Evolutionary conservation across 2,329 filamentous ascomycete species (phyloP), one percentile per base, ranked within the genome.

Genomic region (Hypoxylon sp.): DNA sequence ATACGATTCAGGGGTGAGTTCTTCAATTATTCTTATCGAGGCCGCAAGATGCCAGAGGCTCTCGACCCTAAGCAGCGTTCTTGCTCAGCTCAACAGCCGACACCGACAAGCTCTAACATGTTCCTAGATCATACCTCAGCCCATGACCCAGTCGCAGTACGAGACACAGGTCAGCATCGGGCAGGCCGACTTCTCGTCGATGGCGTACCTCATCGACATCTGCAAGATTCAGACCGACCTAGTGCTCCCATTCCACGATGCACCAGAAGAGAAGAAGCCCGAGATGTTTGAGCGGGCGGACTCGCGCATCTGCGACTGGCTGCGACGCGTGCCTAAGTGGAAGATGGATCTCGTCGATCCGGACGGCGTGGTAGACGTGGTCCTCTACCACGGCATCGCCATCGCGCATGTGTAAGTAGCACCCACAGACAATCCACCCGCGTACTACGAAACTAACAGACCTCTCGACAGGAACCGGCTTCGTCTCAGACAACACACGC

Each of bases 1-100:
- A 59, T 78, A 76, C 54, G 71, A 76, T 31, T 66, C 72, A 56
- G 75, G 75, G 55, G 75, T 77, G 67, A 65, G 74, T 65, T 18
- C 18, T 46, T 40, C 31, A 43, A 5, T 20, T 33, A 37, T 29
- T 42, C 31, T 31, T 35, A 26, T 38, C 13, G 4, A 21, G 27
- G 26, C 26, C 18, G 4, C 26, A 43, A 11, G 13, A 11, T 42
- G n/a, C 37, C 47, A 41, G 31, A 27, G 13, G 26, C 45, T 18
- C 26, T 18, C 26, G 24, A 41, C 33, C 33, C 18, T 42, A 27
- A 17, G 15, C 40, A 33, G 29, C 35, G 10, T 29, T 27, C 24
- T 24, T 45, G n/a, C 20, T 41, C 23, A 9, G 26, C 9, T n/a
- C 37, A n/a, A 9, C 20, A 17, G 13, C 33, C 20, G 26, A 13